Conservation (phyloP, 2,329 filamentous ascomycete species). For the Talaromyces sp. region DNA sequence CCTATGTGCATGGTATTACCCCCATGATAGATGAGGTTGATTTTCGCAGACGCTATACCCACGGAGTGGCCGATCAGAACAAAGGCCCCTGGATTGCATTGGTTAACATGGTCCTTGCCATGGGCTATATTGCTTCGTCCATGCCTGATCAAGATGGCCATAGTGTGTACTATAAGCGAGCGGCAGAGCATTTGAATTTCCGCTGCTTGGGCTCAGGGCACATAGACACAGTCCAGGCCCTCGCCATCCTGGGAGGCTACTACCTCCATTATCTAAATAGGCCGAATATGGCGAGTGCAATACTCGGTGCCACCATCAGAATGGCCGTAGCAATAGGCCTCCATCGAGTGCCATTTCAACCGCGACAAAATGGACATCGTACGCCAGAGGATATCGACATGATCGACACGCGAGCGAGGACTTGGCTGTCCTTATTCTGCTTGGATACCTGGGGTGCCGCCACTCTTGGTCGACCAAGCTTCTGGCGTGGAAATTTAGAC, state of each 20-base stretch:
- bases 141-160: conserved; percentile 15
- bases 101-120: conserved; percentile 20
- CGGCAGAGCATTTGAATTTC: conserved; percentile 16
- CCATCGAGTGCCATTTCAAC: conserved; percentile 10
- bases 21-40: conserved; percentile 18
- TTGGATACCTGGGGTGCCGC: conserved; percentile 16
- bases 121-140: conserved; percentile 16
- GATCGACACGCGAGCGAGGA: conserved; percentile 19
- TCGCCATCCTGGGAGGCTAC: conserved; percentile 18
- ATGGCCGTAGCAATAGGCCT: conserved; percentile 19
- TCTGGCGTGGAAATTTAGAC: background rate
- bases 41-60: conserved; percentile 15
- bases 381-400: background rate
- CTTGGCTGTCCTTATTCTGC: conserved; percentile 20
- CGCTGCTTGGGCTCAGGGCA: conserved; percentile 17
- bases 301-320: conserved; percentile 18
- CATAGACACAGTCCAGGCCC: conserved; percentile 17
- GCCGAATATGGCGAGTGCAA: conserved; percentile 19
- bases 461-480: conserved; percentile 11
- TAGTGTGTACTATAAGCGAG: conserved; percentile 15
- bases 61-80: conserved; percentile 9
- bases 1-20: conserved; percentile 15
- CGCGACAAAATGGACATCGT: background rate
- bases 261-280: conserved; percentile 18
- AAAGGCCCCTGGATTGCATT: conserved; percentile 18